phyloP scores from a whole-genome alignment of 306 rosid genomes.

The Fragaria ananassa region DNA sequence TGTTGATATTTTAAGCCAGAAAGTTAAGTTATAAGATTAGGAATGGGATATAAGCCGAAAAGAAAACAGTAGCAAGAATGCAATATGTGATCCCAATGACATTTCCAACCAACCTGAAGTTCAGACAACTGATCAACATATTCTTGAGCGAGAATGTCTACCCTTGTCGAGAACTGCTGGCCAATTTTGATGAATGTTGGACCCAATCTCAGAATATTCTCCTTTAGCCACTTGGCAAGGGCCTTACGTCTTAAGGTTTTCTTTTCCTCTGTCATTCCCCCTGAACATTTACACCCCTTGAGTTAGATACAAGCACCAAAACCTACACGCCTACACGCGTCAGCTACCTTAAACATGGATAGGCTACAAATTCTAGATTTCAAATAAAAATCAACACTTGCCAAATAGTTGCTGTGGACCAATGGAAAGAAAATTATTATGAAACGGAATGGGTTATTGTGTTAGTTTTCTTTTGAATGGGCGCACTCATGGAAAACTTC shows the following conservation, averaged over 20 bases:
- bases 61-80: background rate
- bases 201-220: slow-evolving; percentile 91
- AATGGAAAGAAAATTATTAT: background rate
- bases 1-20: background rate
- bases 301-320: slow-evolving; percentile 10
- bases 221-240: slow-evolving; percentile 97
- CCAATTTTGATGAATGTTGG: slow-evolving; percentile 98
- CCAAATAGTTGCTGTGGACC: background rate
- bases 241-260: slow-evolving; percentile 62
- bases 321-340: background rate
- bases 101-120: slow-evolving; percentile 64
- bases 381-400: background rate
- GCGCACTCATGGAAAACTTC: background rate
- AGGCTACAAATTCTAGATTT: background rate
- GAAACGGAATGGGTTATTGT: too few relatives aligned
- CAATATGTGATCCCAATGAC: background rate
- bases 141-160: slow-evolving; percentile 96
- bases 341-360: background rate
- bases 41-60: slow-evolving; percentile 11
- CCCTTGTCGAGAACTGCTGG: slow-evolving; percentile 99
- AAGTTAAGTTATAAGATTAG: background rate
- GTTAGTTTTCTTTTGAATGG: background rate
- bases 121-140: slow-evolving; percentile 94
- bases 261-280: slow-evolving; percentile 90
- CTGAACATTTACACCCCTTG: slow-evolving; percentile 31